These are phyloP conservation scores for Aschersonia sp. DNA, from an alignment of 2,329 filamentous ascomycete species.

Conservation along the genomic window DNA sequence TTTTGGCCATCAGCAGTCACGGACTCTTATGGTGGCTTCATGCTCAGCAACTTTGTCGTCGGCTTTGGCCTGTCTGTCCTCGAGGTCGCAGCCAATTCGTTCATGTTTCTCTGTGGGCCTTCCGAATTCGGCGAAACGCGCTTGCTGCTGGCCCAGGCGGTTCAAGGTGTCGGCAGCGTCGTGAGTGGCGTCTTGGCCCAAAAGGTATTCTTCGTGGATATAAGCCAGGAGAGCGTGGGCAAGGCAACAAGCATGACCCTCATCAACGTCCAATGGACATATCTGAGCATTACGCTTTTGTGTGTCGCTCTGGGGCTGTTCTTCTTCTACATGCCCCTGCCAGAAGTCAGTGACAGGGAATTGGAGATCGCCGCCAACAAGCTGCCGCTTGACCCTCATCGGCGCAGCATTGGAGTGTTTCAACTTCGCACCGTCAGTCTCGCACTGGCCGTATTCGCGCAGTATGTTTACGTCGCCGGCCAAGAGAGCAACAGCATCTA, in stretches of 20 bases:
- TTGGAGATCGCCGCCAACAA: slow-evolving; percentile 32
- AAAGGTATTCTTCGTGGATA: slow-evolving; percentile 55
- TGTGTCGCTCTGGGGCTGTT: slow-evolving; percentile 56
- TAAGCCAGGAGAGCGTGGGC: slow-evolving; percentile 21
- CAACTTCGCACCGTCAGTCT: slow-evolving; percentile 43
- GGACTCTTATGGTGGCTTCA: slow-evolving; percentile 62
- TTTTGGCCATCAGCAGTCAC: slow-evolving; percentile 74
- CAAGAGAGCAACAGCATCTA: slow-evolving; percentile 53
- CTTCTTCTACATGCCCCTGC: slow-evolving; percentile 54
- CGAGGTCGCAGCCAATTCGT: slow-evolving; percentile 72
- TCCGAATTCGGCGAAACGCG: slow-evolving; percentile 59
- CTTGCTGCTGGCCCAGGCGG: slow-evolving; percentile 59
- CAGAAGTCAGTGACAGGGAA: slow-evolving; percentile 43
- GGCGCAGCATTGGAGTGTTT: slow-evolving; percentile 31
- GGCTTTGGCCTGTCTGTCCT: slow-evolving; percentile 64
- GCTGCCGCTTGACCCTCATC: slow-evolving; percentile 35
- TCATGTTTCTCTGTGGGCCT: slow-evolving; percentile 56
- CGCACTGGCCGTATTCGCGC: slow-evolving; percentile 56
- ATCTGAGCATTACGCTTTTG: slow-evolving; percentile 65
- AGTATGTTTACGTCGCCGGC: slow-evolving; percentile 66
- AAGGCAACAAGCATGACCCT: slow-evolving; percentile 29
- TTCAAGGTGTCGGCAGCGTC: slow-evolving; percentile 63
- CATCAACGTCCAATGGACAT: slow-evolving; percentile 71
- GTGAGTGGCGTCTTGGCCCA: slow-evolving; percentile 59
- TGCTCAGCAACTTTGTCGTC: slow-evolving; percentile 59